phyloP scores from a whole-genome alignment of 1,284 basidiomycete species.

The Somion occarium region DNA sequence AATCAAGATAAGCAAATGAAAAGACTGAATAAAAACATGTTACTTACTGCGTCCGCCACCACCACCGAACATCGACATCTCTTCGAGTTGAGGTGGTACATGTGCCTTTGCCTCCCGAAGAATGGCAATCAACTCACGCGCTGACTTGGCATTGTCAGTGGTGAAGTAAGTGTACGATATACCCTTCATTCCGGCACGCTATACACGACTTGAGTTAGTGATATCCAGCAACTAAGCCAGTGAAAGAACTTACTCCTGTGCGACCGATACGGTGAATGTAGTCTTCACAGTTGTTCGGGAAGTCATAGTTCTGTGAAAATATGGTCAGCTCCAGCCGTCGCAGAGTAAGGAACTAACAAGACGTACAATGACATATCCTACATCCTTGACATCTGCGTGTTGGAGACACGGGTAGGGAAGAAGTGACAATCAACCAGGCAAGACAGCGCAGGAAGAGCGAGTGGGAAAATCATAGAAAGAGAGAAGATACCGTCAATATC shows the following conservation, averaged over 20 bases:
- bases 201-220: slow-evolving; percentile 16
- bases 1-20: neutral
- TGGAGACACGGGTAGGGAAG: slow-evolving; percentile 4
- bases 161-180: slow-evolving; percentile 97
- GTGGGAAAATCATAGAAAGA: slow-evolving; percentile 26
- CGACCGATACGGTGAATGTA: slow-evolving; percentile 93
- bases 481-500: slow-evolving; percentile 52
- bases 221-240: neutral
- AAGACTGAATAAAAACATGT: neutral
- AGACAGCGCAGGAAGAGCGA: slow-evolving; percentile 27
- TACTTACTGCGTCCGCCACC: slow-evolving; percentile 64
- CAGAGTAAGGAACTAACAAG: slow-evolving; percentile 3
- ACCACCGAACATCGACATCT: slow-evolving; percentile 88
- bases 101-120: slow-evolving; percentile 87
- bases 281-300: slow-evolving; percentile 95
- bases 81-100: slow-evolving; percentile 87
- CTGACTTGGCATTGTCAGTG: slow-evolving; percentile 90
- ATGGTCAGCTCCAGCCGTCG: slow-evolving; percentile 20
- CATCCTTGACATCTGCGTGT: slow-evolving; percentile 86
- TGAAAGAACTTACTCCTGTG: slow-evolving; percentile 57
- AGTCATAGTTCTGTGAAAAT: slow-evolving; percentile 80
- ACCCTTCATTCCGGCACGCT: slow-evolving; percentile 88
- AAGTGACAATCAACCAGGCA: slow-evolving; percentile 33
- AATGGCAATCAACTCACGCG: slow-evolving; percentile 88
- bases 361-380: slow-evolving; percentile 87